Conservation (phyloP, 2,329 filamentous ascomycete genomes). For the Trichoderma endophyticum region DNA sequence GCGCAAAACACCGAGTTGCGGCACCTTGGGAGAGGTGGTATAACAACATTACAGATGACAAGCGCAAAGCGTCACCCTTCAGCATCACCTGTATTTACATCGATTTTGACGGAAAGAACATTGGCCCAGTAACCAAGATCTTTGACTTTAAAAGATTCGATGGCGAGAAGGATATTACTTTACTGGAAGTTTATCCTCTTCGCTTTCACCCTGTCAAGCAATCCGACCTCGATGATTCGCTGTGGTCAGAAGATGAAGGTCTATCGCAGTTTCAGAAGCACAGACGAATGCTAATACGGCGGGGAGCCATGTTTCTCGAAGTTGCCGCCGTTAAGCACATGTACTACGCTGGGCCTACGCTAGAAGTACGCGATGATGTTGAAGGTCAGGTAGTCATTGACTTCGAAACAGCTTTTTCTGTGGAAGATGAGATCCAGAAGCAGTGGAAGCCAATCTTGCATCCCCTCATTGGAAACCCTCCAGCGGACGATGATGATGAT, state of each 20-base stretch:
- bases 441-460: not conserved
- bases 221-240: not conserved
- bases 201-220: not conserved
- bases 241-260: not conserved
- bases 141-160: slow-evolving; percentile 29
- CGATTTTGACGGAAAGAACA: slow-evolving; percentile 31
- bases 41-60: not conserved
- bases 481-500: not conserved
- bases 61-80: not conserved
- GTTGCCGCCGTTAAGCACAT: slow-evolving; percentile 25
- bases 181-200: slow-evolving; percentile 29
- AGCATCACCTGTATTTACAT: slow-evolving; percentile 26
- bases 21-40: not conserved
- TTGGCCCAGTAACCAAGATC: slow-evolving; percentile 27
- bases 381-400: slow-evolving; percentile 18
- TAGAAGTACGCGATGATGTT: slow-evolving; percentile 8
- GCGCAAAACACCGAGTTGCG: slow-evolving; percentile 8
- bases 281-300: slow-evolving; percentile 21
- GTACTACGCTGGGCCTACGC: slow-evolving; percentile 24
- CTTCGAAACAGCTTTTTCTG: slow-evolving; percentile 12
- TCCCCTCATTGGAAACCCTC: not conserved
- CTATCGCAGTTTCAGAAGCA: not conserved
- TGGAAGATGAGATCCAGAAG: not conserved
- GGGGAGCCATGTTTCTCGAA: slow-evolving; percentile 25
- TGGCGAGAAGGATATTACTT: slow-evolving; percentile 25